Conservation (phyloP, 1,139 yeast genomes). For the Protomyces lactucae-debilis region DNA sequence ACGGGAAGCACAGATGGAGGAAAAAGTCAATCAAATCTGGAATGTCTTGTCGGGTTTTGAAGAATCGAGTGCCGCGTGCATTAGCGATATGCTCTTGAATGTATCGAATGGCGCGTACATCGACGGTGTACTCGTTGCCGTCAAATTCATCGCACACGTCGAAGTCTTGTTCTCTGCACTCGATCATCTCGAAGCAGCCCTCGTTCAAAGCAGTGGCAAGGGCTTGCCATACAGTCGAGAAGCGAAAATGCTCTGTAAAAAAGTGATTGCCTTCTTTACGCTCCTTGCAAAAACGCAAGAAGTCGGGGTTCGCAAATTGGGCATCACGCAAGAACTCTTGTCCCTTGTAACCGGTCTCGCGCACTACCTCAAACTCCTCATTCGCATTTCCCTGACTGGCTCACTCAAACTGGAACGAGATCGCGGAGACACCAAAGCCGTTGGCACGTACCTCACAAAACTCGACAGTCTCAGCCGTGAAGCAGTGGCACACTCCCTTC, state of each 20-base stretch:
- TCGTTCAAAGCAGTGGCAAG: conserved; percentile 8
- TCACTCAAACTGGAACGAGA: conserved; percentile 30
- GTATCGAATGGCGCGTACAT: conserved; percentile 73
- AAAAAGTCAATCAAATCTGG: conserved; percentile 78
- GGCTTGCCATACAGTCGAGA: conserved; percentile 52
- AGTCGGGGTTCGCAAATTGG: conserved; percentile 34
- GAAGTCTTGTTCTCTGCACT: conserved; percentile 74
- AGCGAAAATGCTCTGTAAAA: conserved; percentile 72
- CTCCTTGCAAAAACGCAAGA: conserved; percentile 38
- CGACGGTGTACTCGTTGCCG: conserved; percentile 68
- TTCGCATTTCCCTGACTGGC: conserved; percentile 44
- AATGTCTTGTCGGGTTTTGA: conserved; percentile 80
- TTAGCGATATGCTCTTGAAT: conserved; percentile 83
- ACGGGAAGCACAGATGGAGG: conserved; percentile 63
- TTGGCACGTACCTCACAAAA: conserved; percentile 49
- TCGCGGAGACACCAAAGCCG: conserved; percentile 41
- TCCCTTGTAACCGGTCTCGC: conserved; percentile 89
- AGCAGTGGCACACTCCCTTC: conserved; percentile 10
- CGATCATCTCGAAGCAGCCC: conserved; percentile 44
- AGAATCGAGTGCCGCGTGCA: conserved; percentile 86
- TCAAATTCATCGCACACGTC: conserved; percentile 64
- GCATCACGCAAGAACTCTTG: conserved; percentile 56
- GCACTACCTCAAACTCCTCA: conserved; percentile 79
- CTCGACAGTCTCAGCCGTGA: conserved; percentile 18
- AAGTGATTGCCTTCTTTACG: conserved; percentile 45